Percentiles rank a stretch among this genome's conserved stretches.
These are phyloP conservation scores for Tuber indicum DNA, from an alignment of 495 filamentous ascomycete genomes.

Conservation along the genomic window DNA sequence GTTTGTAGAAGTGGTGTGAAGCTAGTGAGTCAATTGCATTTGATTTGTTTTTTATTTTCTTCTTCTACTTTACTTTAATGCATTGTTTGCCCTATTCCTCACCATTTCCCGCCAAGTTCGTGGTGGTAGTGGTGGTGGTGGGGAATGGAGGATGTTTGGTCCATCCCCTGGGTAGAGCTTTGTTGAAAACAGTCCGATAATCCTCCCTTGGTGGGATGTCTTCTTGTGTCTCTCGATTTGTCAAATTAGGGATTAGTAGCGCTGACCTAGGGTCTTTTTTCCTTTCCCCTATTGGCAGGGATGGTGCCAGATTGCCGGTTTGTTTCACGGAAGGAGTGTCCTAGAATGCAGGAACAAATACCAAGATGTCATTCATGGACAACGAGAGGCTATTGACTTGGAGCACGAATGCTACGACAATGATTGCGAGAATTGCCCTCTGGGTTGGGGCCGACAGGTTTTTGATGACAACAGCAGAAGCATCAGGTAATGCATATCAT, in stretches of 20 bases:
- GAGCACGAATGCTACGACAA: constrained; percentile 10
- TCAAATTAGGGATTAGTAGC: constrained; percentile 20
- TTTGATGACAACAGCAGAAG: constrained; percentile 11
- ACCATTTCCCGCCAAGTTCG: not conserved
- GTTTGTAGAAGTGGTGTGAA: constrained; percentile 30
- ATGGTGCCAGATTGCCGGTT: constrained; percentile 38
- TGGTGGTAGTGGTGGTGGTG: not conserved
- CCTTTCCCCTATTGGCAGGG: constrained; percentile 13
- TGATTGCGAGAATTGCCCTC: constrained; percentile 13
- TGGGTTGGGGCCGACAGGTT: constrained; percentile 1
- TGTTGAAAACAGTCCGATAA: not conserved
- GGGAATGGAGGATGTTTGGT: not conserved
- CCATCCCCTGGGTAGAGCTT: not conserved
- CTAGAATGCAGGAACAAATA: constrained; percentile 30
- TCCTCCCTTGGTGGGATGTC: not conserved
- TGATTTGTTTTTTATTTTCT: constrained; percentile 13
- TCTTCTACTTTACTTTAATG: not conserved
- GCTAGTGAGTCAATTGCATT: constrained; percentile 29
- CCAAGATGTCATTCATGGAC: constrained; percentile 11
- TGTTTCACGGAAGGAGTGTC: constrained; percentile 31
- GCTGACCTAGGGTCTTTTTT: constrained; percentile 20
- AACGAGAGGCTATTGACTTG: not conserved
- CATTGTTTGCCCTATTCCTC: not conserved
- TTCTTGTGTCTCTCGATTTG: constrained; percentile 15
- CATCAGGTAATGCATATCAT: constrained; percentile 20